Evolutionary conservation across 805 yeast species (phyloP).

Genomic region (Diddensiella caesifluorescens): DNA sequence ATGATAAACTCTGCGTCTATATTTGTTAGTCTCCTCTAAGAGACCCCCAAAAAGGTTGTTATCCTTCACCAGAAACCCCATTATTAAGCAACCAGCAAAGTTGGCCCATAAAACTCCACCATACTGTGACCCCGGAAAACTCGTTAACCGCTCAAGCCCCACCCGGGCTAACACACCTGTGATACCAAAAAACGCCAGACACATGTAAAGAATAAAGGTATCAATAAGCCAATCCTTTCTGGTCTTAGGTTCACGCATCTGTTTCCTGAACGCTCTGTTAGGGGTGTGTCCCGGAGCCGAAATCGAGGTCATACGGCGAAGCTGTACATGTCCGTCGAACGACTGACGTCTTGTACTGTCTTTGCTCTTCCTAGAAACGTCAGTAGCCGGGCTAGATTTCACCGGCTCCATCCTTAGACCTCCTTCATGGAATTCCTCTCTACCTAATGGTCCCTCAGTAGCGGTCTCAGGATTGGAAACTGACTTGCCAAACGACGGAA

Average conservation of each 20-base stretch:
- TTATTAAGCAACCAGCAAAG: conserved; percentile 61
- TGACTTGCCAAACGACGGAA: too few species aligned
- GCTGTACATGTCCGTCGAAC: too few species aligned
- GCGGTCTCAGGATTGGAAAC: too few species aligned
- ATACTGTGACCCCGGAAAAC: conserved; percentile 43
- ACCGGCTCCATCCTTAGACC: too few species aligned
- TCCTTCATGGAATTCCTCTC: too few species aligned
- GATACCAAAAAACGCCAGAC: conserved; percentile 38
- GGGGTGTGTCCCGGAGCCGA: too few species aligned
- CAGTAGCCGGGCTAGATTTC: too few species aligned
- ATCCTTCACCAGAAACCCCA: conserved; percentile 49
- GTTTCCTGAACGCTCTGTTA: too few species aligned
- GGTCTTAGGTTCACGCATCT: neutral
- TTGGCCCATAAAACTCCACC: conserved; percentile 72
- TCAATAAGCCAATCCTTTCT: neutral
- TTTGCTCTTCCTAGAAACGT: too few species aligned
- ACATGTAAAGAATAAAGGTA: conserved; percentile 17
- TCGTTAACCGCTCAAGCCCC: conserved; percentile 48
- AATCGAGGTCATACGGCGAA: too few species aligned
- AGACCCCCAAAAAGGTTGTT: conserved; percentile 30
- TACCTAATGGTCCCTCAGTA: too few species aligned
- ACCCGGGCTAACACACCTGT: conserved; percentile 51
- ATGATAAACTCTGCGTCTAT: conserved; percentile 9
- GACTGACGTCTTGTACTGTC: too few species aligned
- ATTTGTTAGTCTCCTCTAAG: conserved; percentile 5